Evolutionary conservation across 2,329 filamentous ascomycete genomes (phyloP).

Genomic region (Xylaria sp.): DNA sequence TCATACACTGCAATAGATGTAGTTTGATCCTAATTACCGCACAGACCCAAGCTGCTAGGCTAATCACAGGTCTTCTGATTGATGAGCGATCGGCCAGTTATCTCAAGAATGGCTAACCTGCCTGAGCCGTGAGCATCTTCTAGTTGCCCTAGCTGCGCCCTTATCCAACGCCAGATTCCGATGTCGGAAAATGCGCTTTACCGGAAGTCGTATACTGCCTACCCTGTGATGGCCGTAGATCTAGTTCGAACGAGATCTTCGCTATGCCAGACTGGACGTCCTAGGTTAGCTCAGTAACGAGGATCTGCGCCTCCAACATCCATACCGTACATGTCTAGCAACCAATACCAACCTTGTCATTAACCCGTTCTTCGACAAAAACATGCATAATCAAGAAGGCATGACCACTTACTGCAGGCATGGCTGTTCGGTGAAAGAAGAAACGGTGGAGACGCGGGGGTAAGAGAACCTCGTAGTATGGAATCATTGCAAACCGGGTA

Average conservation of each 20-base stretch:
- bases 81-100: too few species aligned
- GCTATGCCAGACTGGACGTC: background rate
- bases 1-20: background rate
- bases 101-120: background rate
- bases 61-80: background rate
- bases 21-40: background rate
- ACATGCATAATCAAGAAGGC: background rate
- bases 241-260: background rate
- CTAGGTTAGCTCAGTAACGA: background rate
- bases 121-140: too few species aligned
- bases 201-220: too few species aligned
- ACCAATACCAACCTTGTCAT: background rate
- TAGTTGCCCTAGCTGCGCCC: background rate
- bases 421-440: conserved; percentile 1
- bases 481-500: background rate
- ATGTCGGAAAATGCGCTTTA: background rate
- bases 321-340: background rate
- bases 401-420: background rate
- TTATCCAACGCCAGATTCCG: background rate
- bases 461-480: background rate
- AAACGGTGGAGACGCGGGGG: background rate
- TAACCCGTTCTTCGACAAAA: background rate
- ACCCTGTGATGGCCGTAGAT: background rate
- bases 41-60: background rate
- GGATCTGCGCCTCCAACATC: conserved; percentile 14